A percentile compares a stretch with the other conserved stretches of the same genome.
Evolutionary conservation across 179 eudicot species (phyloP).

Genomic region (Carnegiea gigantea): DNA sequence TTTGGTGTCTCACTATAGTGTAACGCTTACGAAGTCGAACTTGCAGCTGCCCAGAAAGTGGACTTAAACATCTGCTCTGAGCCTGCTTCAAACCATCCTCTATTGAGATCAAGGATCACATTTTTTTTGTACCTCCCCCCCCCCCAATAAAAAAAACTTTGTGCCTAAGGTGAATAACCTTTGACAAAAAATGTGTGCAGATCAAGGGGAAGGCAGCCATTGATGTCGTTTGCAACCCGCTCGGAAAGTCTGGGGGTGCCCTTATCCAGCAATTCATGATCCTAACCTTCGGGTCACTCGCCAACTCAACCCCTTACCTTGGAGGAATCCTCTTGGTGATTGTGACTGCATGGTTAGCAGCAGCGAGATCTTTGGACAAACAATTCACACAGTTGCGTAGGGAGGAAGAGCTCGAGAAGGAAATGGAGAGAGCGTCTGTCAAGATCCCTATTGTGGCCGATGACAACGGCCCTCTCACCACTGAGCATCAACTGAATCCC

Average conservation of each 20-base stretch:
- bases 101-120: background rate
- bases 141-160: background rate
- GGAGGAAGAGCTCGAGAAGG: constrained; percentile 94
- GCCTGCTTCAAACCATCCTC: no score
- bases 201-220: constrained; percentile 99
- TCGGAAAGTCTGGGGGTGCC: constrained; percentile 98
- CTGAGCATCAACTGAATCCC: constrained; percentile 39
- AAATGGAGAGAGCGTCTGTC: constrained; percentile 78
- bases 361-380: constrained; percentile 77
- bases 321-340: constrained; percentile 83
- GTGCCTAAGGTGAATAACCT: background rate
- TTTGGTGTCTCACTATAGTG: no score
- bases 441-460: constrained; percentile 68
- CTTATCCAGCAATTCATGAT: constrained; percentile 98
- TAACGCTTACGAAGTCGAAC: background rate
- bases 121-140: background rate
- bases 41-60: background rate
- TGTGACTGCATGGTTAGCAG: constrained; percentile 85
- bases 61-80: background rate
- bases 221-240: constrained; percentile 97
- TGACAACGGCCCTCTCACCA: constrained; percentile 38
- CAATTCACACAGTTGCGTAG: constrained; percentile 82
- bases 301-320: constrained; percentile 97
- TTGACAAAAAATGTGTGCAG: constrained; percentile 31
- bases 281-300: constrained; percentile 91